Percentiles rank a stretch among this genome's conserved stretches.
Conservation (phyloP, 805 yeast genomes). For the Candida insectorum region DNA sequence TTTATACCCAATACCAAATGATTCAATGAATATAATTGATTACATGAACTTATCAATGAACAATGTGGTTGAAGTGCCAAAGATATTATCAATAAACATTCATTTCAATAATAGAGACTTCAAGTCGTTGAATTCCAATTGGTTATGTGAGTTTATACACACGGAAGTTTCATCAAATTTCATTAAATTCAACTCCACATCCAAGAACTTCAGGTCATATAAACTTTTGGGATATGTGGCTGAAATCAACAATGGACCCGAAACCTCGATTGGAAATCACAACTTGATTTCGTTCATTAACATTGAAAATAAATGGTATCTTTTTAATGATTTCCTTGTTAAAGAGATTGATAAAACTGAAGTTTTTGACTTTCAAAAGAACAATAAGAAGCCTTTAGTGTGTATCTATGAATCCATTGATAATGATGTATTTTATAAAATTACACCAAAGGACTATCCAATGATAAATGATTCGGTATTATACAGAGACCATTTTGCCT, state of each 20-base stretch:
- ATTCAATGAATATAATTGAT: slow-evolving; percentile 2
- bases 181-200: slow-evolving; percentile 5
- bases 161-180: slow-evolving; percentile 2
- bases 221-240: slow-evolving; percentile 70
- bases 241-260: slow-evolving; percentile 51
- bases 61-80: slow-evolving; percentile 39
- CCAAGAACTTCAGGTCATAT: slow-evolving; percentile 40
- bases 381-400: slow-evolving; percentile 85
- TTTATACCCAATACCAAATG: slow-evolving; percentile 4
- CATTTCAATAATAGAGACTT: slow-evolving; percentile 54
- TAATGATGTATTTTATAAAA: slow-evolving; percentile 25
- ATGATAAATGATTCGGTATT: slow-evolving; percentile 59
- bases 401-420: slow-evolving; percentile 54
- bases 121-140: slow-evolving; percentile 11
- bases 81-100: slow-evolving; percentile 60
- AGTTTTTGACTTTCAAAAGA: slow-evolving; percentile 63
- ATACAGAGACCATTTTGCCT: slow-evolving; percentile 72
- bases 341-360: slow-evolving; percentile 71
- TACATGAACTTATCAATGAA: slow-evolving; percentile 7
- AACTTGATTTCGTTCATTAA: slow-evolving; percentile 60
- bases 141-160: slow-evolving; percentile 9
- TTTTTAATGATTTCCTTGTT: slow-evolving; percentile 91
- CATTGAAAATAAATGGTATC: slow-evolving; percentile 60
- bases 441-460: slow-evolving; percentile 22
- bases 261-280: slow-evolving; percentile 39